A percentile compares a stretch with the other conserved stretches of the same genome.
Evolutionary conservation across 2,329 filamentous ascomycete species (phyloP).

Genomic region (Harringtonia aguacate): DNA sequence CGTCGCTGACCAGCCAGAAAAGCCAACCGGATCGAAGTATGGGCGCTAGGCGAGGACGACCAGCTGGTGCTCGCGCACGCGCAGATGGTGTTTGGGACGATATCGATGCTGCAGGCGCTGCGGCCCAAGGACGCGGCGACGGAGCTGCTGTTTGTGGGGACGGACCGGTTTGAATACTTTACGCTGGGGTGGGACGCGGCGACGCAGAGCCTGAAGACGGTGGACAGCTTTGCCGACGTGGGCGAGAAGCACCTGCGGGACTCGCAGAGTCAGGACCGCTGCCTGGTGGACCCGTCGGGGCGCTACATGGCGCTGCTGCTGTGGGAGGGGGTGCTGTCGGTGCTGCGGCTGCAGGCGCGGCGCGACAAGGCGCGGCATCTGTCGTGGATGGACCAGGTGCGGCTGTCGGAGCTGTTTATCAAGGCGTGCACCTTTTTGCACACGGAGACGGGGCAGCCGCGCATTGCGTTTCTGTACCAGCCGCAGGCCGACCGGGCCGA

Average conservation of each 20-base stretch:
- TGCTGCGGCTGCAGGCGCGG: conserved; percentile 37
- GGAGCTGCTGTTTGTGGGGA: conserved; percentile 87
- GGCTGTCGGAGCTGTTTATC: conserved; percentile 49
- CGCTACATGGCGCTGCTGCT: conserved; percentile 46
- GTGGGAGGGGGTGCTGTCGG: conserved; percentile 49
- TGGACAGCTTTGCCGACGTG: conserved; percentile 39
- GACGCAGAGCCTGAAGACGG: conserved; percentile 36
- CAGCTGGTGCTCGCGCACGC: conserved; percentile 56
- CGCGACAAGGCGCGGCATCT: conserved; percentile 34
- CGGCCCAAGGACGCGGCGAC: conserved; percentile 62
- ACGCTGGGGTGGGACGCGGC: conserved; percentile 71
- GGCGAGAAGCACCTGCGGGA: conserved; percentile 58
- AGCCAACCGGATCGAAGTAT: conserved; percentile 78
- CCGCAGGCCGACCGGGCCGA: conserved; percentile 39
- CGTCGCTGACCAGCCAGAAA: conserved; percentile 46
- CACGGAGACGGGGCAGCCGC: conserved; percentile 46
- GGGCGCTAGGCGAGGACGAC: conserved; percentile 55
- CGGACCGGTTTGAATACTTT: conserved; percentile 83
- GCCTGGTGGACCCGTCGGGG: conserved; percentile 72
- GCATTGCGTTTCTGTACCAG: conserved; percentile 49
- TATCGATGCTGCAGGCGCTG: conserved; percentile 75
- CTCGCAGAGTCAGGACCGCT: conserved; percentile 72
- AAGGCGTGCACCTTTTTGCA: conserved; percentile 47
- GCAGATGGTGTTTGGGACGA: conserved; percentile 70
- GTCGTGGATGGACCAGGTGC: conserved; percentile 41